Evolutionary conservation across 2,329 filamentous ascomycete species (phyloP).

Genomic region (Tolypocladium ovalisporum): DNA sequence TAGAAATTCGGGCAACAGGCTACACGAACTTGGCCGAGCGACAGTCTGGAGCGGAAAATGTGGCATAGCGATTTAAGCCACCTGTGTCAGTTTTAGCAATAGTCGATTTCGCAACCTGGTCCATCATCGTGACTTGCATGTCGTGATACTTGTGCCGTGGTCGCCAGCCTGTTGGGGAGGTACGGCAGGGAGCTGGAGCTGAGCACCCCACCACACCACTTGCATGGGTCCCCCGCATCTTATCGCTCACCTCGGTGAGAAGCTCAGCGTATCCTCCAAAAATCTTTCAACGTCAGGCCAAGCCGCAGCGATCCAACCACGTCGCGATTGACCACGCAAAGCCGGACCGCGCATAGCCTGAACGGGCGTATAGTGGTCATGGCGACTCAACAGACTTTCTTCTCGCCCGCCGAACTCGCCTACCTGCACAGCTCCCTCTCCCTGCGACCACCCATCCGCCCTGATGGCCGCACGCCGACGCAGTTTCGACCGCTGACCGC

Average conservation of each 20-base stretch:
- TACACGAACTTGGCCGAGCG: too few relatives aligned
- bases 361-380: constrained; percentile 26
- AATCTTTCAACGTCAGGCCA: constrained; percentile 9
- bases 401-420: constrained; percentile 91
- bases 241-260: constrained; percentile 22
- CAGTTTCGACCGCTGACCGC: constrained; percentile 88
- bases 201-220: neutral
- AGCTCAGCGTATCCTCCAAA: constrained; percentile 13
- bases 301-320: constrained; percentile 1
- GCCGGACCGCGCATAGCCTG: neutral
- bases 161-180: neutral
- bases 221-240: constrained; percentile 11
- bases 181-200: neutral
- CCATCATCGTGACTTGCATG: neutral
- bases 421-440: constrained; percentile 86
- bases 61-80: too few relatives aligned
- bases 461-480: constrained; percentile 69
- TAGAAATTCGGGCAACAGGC: neutral
- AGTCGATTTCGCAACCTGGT: too few relatives aligned
- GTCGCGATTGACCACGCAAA: neutral
- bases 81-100: too few relatives aligned
- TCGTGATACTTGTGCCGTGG: too few relatives aligned
- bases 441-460: constrained; percentile 72
- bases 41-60: too few relatives aligned
- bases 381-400: constrained; percentile 59